Base-by-base conservation (phyloP, 495 filamentous ascomycete species). In the Penicillium steckii region DNA sequence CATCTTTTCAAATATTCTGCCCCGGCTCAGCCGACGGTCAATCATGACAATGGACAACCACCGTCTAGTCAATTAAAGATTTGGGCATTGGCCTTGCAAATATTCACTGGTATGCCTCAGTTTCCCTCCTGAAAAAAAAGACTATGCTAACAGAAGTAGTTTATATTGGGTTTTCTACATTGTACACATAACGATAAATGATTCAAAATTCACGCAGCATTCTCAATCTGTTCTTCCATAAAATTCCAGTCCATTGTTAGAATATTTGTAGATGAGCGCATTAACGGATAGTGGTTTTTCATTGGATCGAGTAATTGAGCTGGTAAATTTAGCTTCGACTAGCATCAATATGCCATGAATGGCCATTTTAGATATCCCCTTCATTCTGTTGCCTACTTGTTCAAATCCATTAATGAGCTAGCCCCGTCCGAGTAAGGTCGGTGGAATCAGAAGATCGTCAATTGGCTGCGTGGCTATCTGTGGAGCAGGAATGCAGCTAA, bases 1-100 rank as follows among this genome's bases (percentile, higher is more conserved):
- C 8, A 38, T 35, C 27, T 60, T 15, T 53, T 53, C 13, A 27
- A 15, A 0, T 60, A 60, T 48, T 46, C 44, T 19, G 52, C 53
- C 8, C 45, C 49, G 27, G 45, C 41, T 38, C 57, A 60, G 26
- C 52, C 53, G 13, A 46, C 50, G 18, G 38, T 41, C 18, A n/a
- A 19, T 17, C 18, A 19, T 17, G 8, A 41, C 6, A 37, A 37
- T 37, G 38, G 38, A 1, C 38, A 41, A 19, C 38, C 38, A 10
- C 18, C 18, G 18, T 41, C 21, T 21, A n/a, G 32, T 35, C 32
- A 9, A 41, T 9, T 41, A 8, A 21, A 41, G 18, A 21, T 41
- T 19, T 41, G 38, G 38, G 18, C 23, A 9, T n/a, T 41, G 38
- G 38, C 12, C 38, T 24, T 23, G 2, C 38, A 41, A 9, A 21